phyloP scores from a whole-genome alignment of 441 rosid genomes.

The Isatis lusitanica region DNA sequence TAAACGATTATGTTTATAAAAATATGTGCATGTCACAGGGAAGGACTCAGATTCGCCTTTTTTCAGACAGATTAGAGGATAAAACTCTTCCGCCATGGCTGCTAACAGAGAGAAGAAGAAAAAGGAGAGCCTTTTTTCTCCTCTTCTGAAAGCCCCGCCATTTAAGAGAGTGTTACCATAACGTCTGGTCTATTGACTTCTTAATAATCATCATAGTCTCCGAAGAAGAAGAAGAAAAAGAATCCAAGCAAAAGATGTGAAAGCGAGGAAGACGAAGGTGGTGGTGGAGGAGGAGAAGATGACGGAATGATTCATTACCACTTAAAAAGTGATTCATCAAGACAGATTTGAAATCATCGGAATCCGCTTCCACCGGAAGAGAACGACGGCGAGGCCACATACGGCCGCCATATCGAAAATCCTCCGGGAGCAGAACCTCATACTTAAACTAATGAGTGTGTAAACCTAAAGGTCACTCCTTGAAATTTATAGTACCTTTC shows the following conservation, averaged over 20 bases:
- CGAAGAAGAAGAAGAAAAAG: neutral
- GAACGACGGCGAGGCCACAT: conserved; percentile 30
- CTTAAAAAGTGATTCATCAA: conserved; percentile 12
- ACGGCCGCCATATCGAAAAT: conserved; percentile 3
- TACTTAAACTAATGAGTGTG: conserved; percentile 45
- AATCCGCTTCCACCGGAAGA: conserved; percentile 37
- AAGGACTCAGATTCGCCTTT: conserved; percentile 75
- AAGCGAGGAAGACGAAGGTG: neutral
- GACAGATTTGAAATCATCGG: conserved; percentile 41
- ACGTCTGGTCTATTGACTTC: conserved; percentile 39
- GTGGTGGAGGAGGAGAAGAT: neutral
- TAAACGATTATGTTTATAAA: no score
- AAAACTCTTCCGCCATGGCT: conserved; percentile 44
- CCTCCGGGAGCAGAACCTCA: conserved; percentile 58
- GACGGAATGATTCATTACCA: conserved; percentile 33
- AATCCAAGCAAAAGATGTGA: neutral
- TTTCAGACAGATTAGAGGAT: conserved; percentile 43
- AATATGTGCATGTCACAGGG: neutral
- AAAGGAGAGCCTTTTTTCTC: neutral
- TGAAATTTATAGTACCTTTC: neutral
- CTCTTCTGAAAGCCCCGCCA: conserved; percentile 49
- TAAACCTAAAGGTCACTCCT: neutral
- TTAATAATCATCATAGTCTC: conserved; percentile 47
- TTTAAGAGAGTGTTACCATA: conserved; percentile 25
- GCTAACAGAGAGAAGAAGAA: conserved; percentile 32